phyloP scores from a whole-genome alignment of 176 grass and related monocot genomes.

The Musa schizocarpa region DNA sequence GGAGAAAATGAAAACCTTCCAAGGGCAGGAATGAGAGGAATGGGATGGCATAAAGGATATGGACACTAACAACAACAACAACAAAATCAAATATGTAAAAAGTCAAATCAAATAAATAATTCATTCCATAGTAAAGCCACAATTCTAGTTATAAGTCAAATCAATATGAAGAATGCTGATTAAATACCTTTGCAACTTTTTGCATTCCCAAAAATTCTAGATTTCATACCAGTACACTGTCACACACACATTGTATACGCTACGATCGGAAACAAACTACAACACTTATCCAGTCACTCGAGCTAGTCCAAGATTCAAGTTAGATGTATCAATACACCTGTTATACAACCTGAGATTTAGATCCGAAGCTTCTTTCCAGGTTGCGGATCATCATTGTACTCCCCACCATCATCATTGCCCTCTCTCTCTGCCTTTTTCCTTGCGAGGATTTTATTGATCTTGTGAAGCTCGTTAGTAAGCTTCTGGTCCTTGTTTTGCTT shows the following conservation, averaged over 20 bases:
- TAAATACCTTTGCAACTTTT: no score
- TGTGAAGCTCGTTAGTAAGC: constrained; percentile 84
- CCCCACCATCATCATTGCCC: constrained; percentile 27
- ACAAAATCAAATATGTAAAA: no score
- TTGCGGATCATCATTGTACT: constrained; percentile 56
- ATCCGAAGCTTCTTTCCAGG: constrained; percentile 67
- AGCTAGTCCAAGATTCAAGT: not conserved
- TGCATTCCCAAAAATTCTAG: no score
- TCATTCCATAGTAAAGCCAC: no score
- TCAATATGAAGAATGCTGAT: no score
- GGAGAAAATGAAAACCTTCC: no score
- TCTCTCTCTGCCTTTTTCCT: constrained; percentile 79
- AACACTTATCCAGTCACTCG: not conserved
- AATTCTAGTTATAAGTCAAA: no score
- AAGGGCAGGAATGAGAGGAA: no score
- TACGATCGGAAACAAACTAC: not conserved
- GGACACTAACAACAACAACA: no score
- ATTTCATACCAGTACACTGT: no score
- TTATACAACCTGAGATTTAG: constrained; percentile 8
- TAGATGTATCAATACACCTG: not conserved
- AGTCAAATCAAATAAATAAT: no score
- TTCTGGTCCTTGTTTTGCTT: constrained; percentile 99
- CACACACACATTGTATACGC: not conserved
- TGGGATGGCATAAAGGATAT: no score
- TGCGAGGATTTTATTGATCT: constrained; percentile 91